Percentiles rank a stretch among this genome's conserved stretches.
phyloP scores from a whole-genome alignment of 345 rosid species.

The Gossypium longicalyx region DNA sequence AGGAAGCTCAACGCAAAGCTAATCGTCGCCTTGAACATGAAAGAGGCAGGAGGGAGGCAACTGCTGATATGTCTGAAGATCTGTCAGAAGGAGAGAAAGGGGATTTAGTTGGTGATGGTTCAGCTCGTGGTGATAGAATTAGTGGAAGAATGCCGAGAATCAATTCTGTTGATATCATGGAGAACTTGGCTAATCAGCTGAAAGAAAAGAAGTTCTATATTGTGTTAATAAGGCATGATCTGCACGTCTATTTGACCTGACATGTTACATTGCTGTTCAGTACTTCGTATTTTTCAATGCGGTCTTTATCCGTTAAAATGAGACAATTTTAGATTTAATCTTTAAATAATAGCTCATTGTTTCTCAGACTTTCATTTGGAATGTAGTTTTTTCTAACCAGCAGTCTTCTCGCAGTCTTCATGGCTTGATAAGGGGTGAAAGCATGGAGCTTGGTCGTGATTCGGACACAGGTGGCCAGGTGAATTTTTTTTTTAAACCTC shows the following conservation, averaged over 20 bases:
- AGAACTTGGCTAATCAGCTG: conserved; percentile 61
- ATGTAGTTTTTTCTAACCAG: conserved; percentile 3
- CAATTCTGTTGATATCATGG: conserved; percentile 63
- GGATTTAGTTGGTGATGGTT: conserved; percentile 41
- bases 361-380: background rate
- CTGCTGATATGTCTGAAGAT: conserved; percentile 77
- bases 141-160: conserved; percentile 55
- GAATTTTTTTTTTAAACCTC: conserved; percentile 7
- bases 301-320: background rate
- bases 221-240: conserved; percentile 63
- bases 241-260: background rate
- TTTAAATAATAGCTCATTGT: background rate
- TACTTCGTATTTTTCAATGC: background rate
- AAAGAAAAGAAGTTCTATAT: conserved; percentile 70
- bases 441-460: conserved; percentile 87
- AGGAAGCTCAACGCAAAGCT: conserved; percentile 53
- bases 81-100: conserved; percentile 70
- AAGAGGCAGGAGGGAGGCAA: conserved; percentile 61
- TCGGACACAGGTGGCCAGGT: conserved; percentile 93
- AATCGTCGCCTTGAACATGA: conserved; percentile 57
- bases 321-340: background rate
- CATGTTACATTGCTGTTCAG: background rate
- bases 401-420: conserved; percentile 54
- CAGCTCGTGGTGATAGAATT: conserved; percentile 42
- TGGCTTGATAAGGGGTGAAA: conserved; percentile 75